phyloP scores from a whole-genome alignment of 768 basidiomycete genomes.

The Multifurca ochricompacta region DNA sequence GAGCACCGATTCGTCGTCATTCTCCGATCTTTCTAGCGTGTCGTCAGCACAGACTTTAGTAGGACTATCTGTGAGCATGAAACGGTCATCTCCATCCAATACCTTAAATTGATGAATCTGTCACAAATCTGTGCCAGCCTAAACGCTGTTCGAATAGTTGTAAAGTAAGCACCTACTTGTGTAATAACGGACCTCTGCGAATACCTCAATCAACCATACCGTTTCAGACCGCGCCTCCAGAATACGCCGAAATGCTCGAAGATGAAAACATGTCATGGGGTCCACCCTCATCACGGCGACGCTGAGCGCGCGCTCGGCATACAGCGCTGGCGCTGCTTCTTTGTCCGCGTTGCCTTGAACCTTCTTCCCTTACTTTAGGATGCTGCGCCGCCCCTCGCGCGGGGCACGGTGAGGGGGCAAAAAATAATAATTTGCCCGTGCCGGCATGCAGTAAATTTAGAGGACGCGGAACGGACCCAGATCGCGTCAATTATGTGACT shows the following conservation, averaged over 20 bases:
- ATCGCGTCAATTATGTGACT: no score
- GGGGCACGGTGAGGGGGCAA: no score
- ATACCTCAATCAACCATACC: no score
- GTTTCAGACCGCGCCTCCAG: background rate
- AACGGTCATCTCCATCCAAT: background rate
- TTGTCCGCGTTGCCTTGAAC: no score
- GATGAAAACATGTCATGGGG: constrained; percentile 30
- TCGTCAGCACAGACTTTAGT: background rate
- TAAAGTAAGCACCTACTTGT: background rate
- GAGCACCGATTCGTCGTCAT: background rate
- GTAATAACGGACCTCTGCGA: background rate
- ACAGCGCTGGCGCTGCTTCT: no score
- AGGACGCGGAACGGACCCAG: no score
- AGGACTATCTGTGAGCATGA: background rate
- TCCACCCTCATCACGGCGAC: constrained; percentile 15
- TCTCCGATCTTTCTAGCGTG: background rate
- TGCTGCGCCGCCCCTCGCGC: background rate
- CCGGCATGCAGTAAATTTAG: no score
- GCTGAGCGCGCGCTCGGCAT: constrained; percentile 2
- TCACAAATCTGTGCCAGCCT: background rate
- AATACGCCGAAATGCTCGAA: constrained; percentile 26
- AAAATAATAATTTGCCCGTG: no score
- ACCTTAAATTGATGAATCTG: background rate
- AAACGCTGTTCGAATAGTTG: background rate
- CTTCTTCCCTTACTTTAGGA: background rate